Base-by-base conservation (phyloP, 2,329 filamentous ascomycete species). In the Botrytis paeoniae region DNA sequence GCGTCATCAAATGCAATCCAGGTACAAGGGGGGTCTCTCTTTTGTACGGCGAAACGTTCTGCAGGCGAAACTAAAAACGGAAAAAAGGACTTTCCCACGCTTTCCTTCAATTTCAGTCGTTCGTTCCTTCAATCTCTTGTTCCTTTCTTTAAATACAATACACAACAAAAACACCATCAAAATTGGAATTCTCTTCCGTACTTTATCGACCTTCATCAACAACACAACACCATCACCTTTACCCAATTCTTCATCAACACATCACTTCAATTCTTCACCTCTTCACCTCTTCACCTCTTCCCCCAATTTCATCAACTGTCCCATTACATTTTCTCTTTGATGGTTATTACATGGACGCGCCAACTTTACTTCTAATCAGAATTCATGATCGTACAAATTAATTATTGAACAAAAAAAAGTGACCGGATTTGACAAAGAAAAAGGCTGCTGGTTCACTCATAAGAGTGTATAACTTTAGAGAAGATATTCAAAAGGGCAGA, bases 311-410 rank as follows among this genome's bases (percentile, higher is more conserved):
- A 60, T 74, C 73, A 68, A 73, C 75, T 75, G 69, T 64, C 70
- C 70, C 61, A 54, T 66, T 43, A 66, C 71, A 59, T 70, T 51
- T 63, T 73, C 73, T 73, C 69, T 73, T 74, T 70, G 74, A 75
- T 61, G 73, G 75, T 73, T 74, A 75, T 77, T 70, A 78, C 51
- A 57, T 80, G 77, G 75, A 75, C 71, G 66, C 77, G 76, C 75
- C 48, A 54, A 54, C 75, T 45, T 71, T 76, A 29, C 75, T 51
- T 71, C 76, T 79, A 77, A 79, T 76, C 78, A 74, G 78, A 76
- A 74, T 75, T 78, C 74, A 79, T 80, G 77, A 80, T 79, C 76
- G 77, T 80, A 80, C 78, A 78, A 76, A 78, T 79, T 75, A 79
- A 78, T 77, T 80, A 75, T 76, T 79, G 78, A 77, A 74, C 77